Evolutionary conservation across 2,329 filamentous ascomycete species (phyloP).

Genomic region (Ploettnerulaceae sp.): DNA sequence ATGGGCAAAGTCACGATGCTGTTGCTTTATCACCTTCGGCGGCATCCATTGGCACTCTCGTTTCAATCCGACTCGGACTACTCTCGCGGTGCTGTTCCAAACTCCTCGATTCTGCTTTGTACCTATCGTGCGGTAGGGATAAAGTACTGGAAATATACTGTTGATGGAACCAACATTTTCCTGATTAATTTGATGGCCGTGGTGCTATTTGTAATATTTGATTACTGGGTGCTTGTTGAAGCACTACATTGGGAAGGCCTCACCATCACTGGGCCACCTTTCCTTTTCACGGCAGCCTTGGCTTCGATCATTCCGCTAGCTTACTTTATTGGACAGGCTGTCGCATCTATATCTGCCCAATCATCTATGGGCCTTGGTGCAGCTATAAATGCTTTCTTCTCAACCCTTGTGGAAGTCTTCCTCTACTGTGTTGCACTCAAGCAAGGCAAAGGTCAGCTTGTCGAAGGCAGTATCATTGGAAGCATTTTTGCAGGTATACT

Average conservation of each 20-base stretch:
- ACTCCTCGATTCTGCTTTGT: conserved; percentile 85
- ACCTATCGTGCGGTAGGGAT: conserved; percentile 92
- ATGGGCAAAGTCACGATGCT: conserved; percentile 95
- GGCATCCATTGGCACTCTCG: conserved; percentile 86
- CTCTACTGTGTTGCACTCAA: conserved; percentile 92
- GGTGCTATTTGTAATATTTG: conserved; percentile 90
- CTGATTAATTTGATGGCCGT: conserved; percentile 94
- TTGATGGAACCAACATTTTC: conserved; percentile 98
- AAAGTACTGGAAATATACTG: conserved; percentile 99
- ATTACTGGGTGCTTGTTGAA: conserved; percentile 75
- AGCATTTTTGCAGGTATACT: conserved; percentile 97
- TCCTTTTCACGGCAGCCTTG: conserved; percentile 79
- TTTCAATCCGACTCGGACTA: conserved; percentile 84
- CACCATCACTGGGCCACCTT: conserved; percentile 73
- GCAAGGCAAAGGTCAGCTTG: conserved; percentile 86
- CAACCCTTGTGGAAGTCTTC: conserved; percentile 94
- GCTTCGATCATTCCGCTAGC: conserved; percentile 93
- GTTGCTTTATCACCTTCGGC: conserved; percentile 83
- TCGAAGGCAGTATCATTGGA: conserved; percentile 94
- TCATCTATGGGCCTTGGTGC: conserved; percentile 98
- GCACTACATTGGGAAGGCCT: conserved; percentile 61
- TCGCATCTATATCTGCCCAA: conserved; percentile 96
- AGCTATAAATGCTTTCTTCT: conserved; percentile 97
- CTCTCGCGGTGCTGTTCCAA: conserved; percentile 64
- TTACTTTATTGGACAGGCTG: conserved; percentile 97